A percentile compares a stretch with the other conserved stretches of the same genome.
These are phyloP conservation scores for Macroventuria anomochaeta DNA, from an alignment of 2,329 filamentous ascomycete genomes.

Conservation along the genomic window DNA sequence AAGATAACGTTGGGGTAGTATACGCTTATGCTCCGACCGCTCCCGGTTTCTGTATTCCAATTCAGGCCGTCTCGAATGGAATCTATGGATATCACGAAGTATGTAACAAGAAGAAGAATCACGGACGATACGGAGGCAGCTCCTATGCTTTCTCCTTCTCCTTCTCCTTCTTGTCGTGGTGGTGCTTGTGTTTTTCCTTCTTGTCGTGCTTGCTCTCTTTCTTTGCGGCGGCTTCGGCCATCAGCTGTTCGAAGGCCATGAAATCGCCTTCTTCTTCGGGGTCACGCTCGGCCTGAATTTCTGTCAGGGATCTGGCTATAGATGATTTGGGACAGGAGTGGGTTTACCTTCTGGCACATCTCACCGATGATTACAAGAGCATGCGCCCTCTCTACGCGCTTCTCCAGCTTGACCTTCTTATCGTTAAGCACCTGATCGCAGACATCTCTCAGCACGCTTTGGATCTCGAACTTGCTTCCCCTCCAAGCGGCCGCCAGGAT, in stretches of 20 bases:
- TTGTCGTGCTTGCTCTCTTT: conserved; percentile 80
- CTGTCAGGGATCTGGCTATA: not conserved
- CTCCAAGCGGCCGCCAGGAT: conserved; percentile 96
- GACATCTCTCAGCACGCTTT: conserved; percentile 91
- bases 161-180: conserved; percentile 57
- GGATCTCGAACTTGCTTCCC: conserved; percentile 97
- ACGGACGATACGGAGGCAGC: not conserved
- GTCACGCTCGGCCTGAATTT: conserved; percentile 76
- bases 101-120: conserved; percentile 19
- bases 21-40: not conserved
- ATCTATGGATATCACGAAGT: conserved; percentile 41
- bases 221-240: conserved; percentile 94
- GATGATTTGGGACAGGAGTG: not conserved
- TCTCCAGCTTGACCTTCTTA: conserved; percentile 78
- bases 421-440: conserved; percentile 86
- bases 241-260: conserved; percentile 97
- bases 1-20: no score
- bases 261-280: conserved; percentile 98
- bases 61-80: conserved; percentile 18
- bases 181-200: conserved; percentile 33
- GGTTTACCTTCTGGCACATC: conserved; percentile 80
- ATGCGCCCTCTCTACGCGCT: conserved; percentile 89
- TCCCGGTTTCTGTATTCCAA: conserved; percentile 2
- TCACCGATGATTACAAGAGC: conserved; percentile 88
- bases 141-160: conserved; percentile 30